Percentiles rank a stretch among this genome's conserved stretches.
Conservation (phyloP, 495 filamentous ascomycete genomes). For the Symbiotaphrina buchneri region DNA sequence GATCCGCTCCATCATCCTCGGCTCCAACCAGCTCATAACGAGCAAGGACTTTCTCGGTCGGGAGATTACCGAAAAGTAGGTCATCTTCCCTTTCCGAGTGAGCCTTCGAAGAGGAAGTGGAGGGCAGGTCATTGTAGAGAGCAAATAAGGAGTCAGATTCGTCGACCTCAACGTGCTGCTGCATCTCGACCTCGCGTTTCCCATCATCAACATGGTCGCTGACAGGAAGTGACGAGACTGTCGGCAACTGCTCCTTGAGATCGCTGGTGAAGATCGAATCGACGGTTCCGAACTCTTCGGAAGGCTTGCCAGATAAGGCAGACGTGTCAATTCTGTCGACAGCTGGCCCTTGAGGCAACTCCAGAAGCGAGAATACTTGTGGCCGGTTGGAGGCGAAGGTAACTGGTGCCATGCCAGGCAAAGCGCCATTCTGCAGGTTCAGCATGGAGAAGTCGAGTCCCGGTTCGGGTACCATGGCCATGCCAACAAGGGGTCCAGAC, state of each 20-base stretch:
- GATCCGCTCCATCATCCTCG: slow-evolving; percentile 18
- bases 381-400: slow-evolving; percentile 29
- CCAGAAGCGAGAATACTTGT: slow-evolving; percentile 58
- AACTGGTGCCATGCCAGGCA: neutral
- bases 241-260: neutral
- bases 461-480: slow-evolving; percentile 57
- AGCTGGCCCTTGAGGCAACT: slow-evolving; percentile 47
- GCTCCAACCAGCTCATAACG: slow-evolving; percentile 34
- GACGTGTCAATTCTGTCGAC: slow-evolving; percentile 30
- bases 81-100: neutral
- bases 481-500: slow-evolving; percentile 36
- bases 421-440: slow-evolving; percentile 24
- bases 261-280: slow-evolving; percentile 9
- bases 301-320: slow-evolving; percentile 42
- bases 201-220: slow-evolving; percentile 12
- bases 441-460: slow-evolving; percentile 42
- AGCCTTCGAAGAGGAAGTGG: slow-evolving; percentile 7
- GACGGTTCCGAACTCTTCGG: slow-evolving; percentile 27
- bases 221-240: neutral
- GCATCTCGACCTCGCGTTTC: slow-evolving; percentile 12
- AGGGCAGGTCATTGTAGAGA: slow-evolving; percentile 28
- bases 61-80: slow-evolving; percentile 13
- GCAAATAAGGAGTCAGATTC: slow-evolving; percentile 35
- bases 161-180: slow-evolving; percentile 27
- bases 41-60: slow-evolving; percentile 30